Conservation (phyloP, 768 basidiomycete genomes). For the Lactarius quietus region DNA sequence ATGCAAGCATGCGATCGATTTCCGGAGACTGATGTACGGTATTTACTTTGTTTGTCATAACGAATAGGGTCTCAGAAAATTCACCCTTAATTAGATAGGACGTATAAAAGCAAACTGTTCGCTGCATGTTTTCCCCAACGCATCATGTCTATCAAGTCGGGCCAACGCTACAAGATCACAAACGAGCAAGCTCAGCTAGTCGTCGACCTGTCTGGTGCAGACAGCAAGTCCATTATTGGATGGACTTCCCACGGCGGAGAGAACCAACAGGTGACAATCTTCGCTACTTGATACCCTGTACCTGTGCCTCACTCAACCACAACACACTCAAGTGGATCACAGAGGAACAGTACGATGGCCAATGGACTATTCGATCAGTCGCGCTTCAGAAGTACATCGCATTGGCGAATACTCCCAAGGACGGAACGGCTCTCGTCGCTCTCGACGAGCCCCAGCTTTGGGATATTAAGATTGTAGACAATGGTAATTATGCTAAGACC, state of each 20-base stretch:
- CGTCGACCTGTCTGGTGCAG: neutral
- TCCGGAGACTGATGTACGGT: neutral
- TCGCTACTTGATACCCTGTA: neutral
- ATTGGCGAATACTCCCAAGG: neutral
- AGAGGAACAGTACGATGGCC: neutral
- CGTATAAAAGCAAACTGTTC: neutral
- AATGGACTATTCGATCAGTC: neutral
- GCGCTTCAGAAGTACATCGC: neutral
- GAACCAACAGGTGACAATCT: neutral
- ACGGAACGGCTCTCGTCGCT: neutral
- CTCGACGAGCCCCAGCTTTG: neutral
- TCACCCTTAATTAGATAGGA: no score
- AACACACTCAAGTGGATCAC: neutral
- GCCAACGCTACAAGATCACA: neutral
- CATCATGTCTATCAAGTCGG: neutral
- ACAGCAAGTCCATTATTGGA: neutral
- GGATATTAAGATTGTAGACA: neutral
- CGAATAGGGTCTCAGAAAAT: no score
- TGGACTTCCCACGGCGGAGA: neutral
- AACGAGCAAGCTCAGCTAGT: neutral
- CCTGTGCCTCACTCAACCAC: neutral
- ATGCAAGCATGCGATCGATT: neutral
- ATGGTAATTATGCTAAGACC: neutral
- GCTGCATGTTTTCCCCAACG: neutral
- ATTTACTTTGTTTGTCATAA: neutral